These are phyloP conservation scores for Aspergillus phoenicis DNA, from an alignment of 2,329 filamentous ascomycete species.

Conservation along the genomic window DNA sequence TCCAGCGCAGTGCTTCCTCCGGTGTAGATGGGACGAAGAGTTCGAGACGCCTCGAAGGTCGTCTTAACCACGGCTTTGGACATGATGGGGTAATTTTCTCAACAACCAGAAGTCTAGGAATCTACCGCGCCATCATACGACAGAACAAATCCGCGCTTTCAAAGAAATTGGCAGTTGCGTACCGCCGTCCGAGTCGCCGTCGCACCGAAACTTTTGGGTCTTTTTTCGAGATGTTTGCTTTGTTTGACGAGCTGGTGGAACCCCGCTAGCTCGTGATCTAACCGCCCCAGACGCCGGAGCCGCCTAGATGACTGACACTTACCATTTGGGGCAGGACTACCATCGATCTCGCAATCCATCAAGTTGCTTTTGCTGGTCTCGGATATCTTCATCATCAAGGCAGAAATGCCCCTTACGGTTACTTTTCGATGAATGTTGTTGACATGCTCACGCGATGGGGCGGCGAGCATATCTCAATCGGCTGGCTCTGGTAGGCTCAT, in stretches of 20 bases:
- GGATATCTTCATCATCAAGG: neutral
- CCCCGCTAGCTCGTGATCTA: conserved; percentile 35
- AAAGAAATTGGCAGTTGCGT: conserved; percentile 18
- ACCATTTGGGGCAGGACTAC: neutral
- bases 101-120: neutral
- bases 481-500: conserved; percentile 48
- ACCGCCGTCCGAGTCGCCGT: conserved; percentile 16
- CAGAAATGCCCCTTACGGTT: conserved; percentile 4
- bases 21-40: conserved; percentile 90
- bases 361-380: neutral
- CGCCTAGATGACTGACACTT: conserved; percentile 18
- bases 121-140: conserved; percentile 26
- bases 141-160: conserved; percentile 18
- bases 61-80: conserved; percentile 69
- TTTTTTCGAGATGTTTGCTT: conserved; percentile 40
- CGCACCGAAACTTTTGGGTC: conserved; percentile 35
- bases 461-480: conserved; percentile 49
- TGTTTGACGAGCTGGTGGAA: conserved; percentile 33
- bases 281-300: conserved; percentile 22
- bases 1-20: conserved; percentile 86
- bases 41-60: conserved; percentile 81
- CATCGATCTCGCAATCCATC: neutral
- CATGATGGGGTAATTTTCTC: conserved; percentile 28
- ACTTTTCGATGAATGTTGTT: neutral
- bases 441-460: conserved; percentile 38